These are phyloP conservation scores for Candida patagonica DNA, from an alignment of 805 yeast species.

Conservation along the genomic window DNA sequence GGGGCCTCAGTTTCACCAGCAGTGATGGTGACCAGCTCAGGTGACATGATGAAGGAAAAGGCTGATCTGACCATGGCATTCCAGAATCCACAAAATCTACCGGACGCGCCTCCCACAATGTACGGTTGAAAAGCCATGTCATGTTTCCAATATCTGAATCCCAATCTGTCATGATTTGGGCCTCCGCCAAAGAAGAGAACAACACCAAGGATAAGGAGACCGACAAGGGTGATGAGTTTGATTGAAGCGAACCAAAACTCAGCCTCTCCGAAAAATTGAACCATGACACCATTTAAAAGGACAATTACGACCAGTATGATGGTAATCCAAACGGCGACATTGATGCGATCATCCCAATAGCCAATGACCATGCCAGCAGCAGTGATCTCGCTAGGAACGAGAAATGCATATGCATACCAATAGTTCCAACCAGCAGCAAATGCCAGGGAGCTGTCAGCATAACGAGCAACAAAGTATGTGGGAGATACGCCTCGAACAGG, in stretches of 20 bases:
- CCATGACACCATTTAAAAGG: constrained; percentile 38
- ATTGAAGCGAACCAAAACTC: constrained; percentile 58
- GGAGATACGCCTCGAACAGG: constrained; percentile 61
- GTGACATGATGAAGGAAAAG: constrained; percentile 65
- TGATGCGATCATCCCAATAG: constrained; percentile 41
- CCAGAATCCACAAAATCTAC: constrained; percentile 52
- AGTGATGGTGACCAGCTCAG: constrained; percentile 77
- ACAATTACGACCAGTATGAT: constrained; percentile 40
- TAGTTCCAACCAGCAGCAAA: constrained; percentile 62
- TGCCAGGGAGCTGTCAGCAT: constrained; percentile 59
- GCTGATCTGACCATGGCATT: constrained; percentile 58
- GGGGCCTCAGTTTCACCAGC: constrained; percentile 81
- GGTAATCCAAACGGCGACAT: constrained; percentile 44
- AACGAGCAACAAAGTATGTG: constrained; percentile 44
- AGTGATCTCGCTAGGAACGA: constrained; percentile 56
- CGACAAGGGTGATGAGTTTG: constrained; percentile 53
- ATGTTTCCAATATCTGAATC: constrained; percentile 43
- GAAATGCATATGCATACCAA: constrained; percentile 44
- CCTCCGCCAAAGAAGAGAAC: constrained; percentile 44
- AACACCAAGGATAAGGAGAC: constrained; percentile 55
- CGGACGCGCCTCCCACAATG: constrained; percentile 44
- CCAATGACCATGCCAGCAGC: constrained; percentile 51
- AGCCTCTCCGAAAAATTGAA: constrained; percentile 41
- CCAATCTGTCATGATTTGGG: constrained; percentile 44
- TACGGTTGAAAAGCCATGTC: constrained; percentile 40